Base-by-base conservation (phyloP, 306 rosid genomes). In the Argentina anserina region DNA sequence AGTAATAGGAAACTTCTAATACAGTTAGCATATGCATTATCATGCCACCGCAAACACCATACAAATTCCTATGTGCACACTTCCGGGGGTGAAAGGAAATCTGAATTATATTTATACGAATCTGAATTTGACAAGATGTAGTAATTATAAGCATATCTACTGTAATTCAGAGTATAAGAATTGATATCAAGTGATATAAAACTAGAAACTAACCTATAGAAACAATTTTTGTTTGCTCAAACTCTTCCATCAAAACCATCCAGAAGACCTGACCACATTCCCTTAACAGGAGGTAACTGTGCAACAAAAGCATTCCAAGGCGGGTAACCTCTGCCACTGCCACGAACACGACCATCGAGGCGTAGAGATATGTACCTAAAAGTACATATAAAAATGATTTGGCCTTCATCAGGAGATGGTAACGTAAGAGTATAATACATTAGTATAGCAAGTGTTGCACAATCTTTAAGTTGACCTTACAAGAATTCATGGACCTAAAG, bases 301-400 rank as follows among this genome's bases (percentile, higher is more conserved):
- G 91, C 97, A 81, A 87, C 95, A 66, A 94, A 81, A 72, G 99
- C 96, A 77, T 91, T 91, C 99, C 99, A 94, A 50, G 99, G 99
- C 58, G 99, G 99, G 84, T 89, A 94, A 61, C 98, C 97, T 39
- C 88, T 78, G 14, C 97, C 97, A 29, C 98, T 94, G 43, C 96
- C 98, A 50, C 95, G 90, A 69, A 94, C 96, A 75, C 98, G 97
- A 37, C 98, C 98, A 43, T 94, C 97, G 81, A 94, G 9, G 46
- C 98, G 87, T 45, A 94, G 89, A 58, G 98, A 94, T 78, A 94
- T 70, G 75, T 94, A 91, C 79, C 98, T 94, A 80, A 42, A 75
- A n/a, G 74, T 41, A 26, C 23, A 28, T 47, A 26, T n/a, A 28
- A 40, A 33, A 69, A 69, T 29, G 17, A 65, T 31, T 33, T 4